phyloP scores from a whole-genome alignment of 2,329 filamentous ascomycete species.

The Talaromyces sp. region DNA sequence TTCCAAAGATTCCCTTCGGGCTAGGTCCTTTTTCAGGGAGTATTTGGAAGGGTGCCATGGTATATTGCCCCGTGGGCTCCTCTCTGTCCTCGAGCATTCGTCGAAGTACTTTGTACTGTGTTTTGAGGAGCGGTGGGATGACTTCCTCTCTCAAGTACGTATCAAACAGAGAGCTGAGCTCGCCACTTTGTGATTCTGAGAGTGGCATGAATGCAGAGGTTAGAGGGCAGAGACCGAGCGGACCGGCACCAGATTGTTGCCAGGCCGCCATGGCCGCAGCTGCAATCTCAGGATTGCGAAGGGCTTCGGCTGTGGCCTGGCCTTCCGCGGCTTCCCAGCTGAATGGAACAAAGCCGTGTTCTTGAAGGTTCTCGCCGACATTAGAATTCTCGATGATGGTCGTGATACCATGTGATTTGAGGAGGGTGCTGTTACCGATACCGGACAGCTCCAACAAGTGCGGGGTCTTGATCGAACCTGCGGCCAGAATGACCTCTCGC shows the following conservation, averaged over 20 bases:
- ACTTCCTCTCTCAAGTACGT: neutral
- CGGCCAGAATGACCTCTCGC: slow-evolving; percentile 50
- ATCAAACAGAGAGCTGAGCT: neutral
- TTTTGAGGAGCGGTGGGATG: neutral
- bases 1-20: slow-evolving; percentile 12
- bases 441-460: slow-evolving; percentile 48
- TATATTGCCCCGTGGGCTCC: neutral
- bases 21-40: neutral
- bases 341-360: slow-evolving; percentile 21
- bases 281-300: neutral
- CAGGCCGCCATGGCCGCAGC: slow-evolving; percentile 12
- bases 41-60: neutral
- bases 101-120: neutral
- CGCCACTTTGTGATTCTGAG: neutral
- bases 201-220: slow-evolving; percentile 12
- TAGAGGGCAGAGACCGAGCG: slow-evolving; percentile 7
- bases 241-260: slow-evolving; percentile 13
- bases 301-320: neutral
- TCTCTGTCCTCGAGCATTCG: neutral
- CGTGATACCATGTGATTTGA: slow-evolving; percentile 35
- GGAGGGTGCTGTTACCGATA: slow-evolving; percentile 38
- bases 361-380: slow-evolving; percentile 41
- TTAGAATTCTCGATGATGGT: slow-evolving; percentile 34
- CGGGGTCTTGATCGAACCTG: slow-evolving; percentile 45
- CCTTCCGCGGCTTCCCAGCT: slow-evolving; percentile 11